Evolutionary conservation across 257 asterid species (phyloP), one percentile per base, ranked within the genome.

Genomic region (Capsicum pubescens): DNA sequence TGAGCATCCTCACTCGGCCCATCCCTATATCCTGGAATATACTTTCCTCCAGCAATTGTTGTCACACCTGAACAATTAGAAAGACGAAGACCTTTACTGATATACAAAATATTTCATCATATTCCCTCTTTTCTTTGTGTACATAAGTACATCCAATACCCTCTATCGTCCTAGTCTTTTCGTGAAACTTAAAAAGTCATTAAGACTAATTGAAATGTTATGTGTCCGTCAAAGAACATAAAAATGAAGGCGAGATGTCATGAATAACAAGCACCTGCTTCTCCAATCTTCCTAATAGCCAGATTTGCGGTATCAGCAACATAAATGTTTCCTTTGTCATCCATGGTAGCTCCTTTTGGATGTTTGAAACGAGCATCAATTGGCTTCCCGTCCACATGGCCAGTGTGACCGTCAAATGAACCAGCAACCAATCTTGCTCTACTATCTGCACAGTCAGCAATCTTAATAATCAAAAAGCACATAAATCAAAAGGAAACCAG

Each of bases 1-100:
- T 97, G 94, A 11, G 99, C 99, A 86, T 93, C 95, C 86, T 97
- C 99, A 87, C 98, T 95, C 80, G 99, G 99, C 82, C 99, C 99
- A 85, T 95, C 99, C 71, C 96, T 94, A 89, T 92, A 95, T 82
- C 99, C 99, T 7, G 94, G 92, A 84, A 91, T 93, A 21, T 98
- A 97, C 87, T 97, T 97, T 83, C 99, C 99, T 85, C 99, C 99
- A 80, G 99, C 99, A 86, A 97, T 93, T 48, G 99, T 97, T 14
- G 99, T 97, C 90, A 97, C 99, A 10, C 98, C 99, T 96, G 92
- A 68, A 84, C 1, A 87, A 46, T 56, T 80, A 67, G 50, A 10
- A 39, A 55, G 68, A 87, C 83, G 4, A 77, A 83, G 32, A 78
- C 79, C 80, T 79, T 81, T 59, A 44, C 76, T n/a, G 6, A 76